Evolutionary conservation across 2,329 filamentous ascomycete species (phyloP), one percentile per base, ranked within the genome.

Genomic region (Periglandula ipomoeae): DNA sequence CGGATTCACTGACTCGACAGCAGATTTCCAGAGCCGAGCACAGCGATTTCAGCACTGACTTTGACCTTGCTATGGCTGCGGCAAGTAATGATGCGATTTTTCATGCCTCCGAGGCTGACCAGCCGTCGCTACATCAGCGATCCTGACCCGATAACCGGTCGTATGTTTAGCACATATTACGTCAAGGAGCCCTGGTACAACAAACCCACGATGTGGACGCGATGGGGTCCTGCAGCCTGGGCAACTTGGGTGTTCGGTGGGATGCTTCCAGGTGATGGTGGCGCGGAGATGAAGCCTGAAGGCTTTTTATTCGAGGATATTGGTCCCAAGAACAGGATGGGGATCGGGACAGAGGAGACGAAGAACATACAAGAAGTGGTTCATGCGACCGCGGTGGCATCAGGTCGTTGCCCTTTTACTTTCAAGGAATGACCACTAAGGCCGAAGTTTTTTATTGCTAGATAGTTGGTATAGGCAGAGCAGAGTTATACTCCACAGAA

Each of bases 121-220:
- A 56, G 60, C 60, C 51, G 70, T 55, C 54, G 64, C 48, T 61
- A 62, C 49, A 46, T 79, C 38, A 65, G 67, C 2, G 67, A 76
- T 0, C 68, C 75, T 0, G 75, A 85, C 52, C 65, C 70, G 9
- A 64, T 71, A 26, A 74, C 76, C 0, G 76, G 76, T 0, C 74
- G 76, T 3, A 72, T 80, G 53, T 70, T 73, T 47, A 61, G 57
- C 61, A 56, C 67, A 0, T 55, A 69, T 34, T 86, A 80, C 64
- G 72, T 82, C 23, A 76, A 78, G 10, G 75, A 80, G 42, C 85
- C 84, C 2, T 86, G 78, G 65, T 87, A 87, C 62, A 70, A 78
- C 22, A 71, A 75, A 52, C 72, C 72, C 24, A 84, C 76, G 0
- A 62, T 77, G 37, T 79, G 73, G 78, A 79, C 74, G 57, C 76